Base-by-base conservation (phyloP, 768 basidiomycete species). In the Obba rivulosa region DNA sequence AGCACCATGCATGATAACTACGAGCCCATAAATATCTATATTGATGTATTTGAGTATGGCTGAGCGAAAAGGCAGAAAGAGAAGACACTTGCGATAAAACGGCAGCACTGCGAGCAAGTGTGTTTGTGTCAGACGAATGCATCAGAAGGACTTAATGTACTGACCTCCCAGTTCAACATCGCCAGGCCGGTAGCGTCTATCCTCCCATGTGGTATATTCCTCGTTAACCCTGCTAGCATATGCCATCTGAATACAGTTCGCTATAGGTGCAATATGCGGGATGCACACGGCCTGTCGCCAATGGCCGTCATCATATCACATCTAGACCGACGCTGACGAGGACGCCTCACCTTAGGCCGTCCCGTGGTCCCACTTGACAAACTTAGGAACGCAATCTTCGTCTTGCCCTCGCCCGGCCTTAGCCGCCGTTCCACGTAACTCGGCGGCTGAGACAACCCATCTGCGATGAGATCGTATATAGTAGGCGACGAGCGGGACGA, bases 291-390 rank as follows among this genome's bases (percentile, higher is more conserved):
- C 69, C 57, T 59, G 74, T 76, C 28, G 57, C 83, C 82, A 5
- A 79, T 72, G 55, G 82, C 81, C 2, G 78, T 18, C 5, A 8
- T 20, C 79, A 13, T 76, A 60, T 17, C 35, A 13, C 11, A 17
- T 4, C n/a, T 10, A 17, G 13, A 28, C 1, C 40, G 20, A 10
- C n/a, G 3, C 3, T 14, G 7, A 13, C 16, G 4, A 17, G 13
- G 20, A 10, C 8, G 4, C n/a, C 51, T n/a, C 46, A 80, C 82
- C 76, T 89, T 86, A 0, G 87, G 86, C 51, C 70, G 76, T 0
- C 87, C 87, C 1, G 87, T 89, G 0, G 87, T 89, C 22, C 83
- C 83, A 20, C 84, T 86, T 0, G 85, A 87, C 57, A 87, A 88
- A 60, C 74, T 82, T 34, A 87, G 64, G 50, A 87, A 80, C 0